Conservation (phyloP, 2,329 filamentous ascomycete genomes). For the Clonostachys solani region DNA sequence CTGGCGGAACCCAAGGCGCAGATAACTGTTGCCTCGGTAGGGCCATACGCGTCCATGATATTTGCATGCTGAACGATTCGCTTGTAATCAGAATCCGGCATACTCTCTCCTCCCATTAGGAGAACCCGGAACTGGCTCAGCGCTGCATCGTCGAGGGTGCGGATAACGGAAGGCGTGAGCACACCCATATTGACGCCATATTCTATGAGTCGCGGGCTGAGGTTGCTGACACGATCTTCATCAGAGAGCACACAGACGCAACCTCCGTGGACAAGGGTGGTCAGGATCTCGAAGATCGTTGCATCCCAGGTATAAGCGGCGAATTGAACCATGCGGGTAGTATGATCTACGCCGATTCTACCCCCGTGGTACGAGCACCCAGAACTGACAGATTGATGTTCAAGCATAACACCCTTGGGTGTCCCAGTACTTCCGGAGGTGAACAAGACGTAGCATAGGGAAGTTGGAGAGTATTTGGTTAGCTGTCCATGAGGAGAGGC, state of each 20-base stretch:
- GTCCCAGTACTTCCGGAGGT: constrained; percentile 10
- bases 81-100: constrained; percentile 26
- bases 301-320: constrained; percentile 7
- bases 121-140: constrained; percentile 10
- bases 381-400: constrained; percentile 9
- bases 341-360: neutral
- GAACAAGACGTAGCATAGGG: constrained; percentile 5
- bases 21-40: neutral
- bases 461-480: neutral
- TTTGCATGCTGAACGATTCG: constrained; percentile 6
- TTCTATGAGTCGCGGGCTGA: constrained; percentile 6
- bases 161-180: constrained; percentile 10
- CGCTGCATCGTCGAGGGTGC: constrained; percentile 2
- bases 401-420: constrained; percentile 14
- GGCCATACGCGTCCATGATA: constrained; percentile 3
- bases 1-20: neutral
- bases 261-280: constrained; percentile 4
- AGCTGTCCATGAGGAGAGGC: no score
- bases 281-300: constrained; percentile 1
- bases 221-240: constrained; percentile 4
- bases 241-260: constrained; percentile 9
- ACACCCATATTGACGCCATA: constrained; percentile 5
- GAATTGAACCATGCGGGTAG: constrained; percentile 1
- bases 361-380: neutral
- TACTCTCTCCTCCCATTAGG: constrained; percentile 71